Base-by-base conservation (phyloP, 768 basidiomycete species). In the Phanerochaete carnosa region DNA sequence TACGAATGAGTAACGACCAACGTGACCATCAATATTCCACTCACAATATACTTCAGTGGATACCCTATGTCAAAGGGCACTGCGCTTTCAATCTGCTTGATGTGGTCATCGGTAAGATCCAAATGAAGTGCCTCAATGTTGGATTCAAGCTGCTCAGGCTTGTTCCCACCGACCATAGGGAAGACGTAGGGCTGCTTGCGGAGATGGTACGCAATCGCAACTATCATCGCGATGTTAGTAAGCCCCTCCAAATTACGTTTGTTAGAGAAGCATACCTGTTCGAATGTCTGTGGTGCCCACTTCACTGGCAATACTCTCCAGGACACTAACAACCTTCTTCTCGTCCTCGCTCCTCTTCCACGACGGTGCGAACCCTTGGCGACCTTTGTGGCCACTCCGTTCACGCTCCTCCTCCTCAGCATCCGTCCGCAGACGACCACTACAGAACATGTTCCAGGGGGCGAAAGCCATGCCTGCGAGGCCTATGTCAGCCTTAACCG, bases 61-160 rank as follows among this genome's bases (percentile, higher is more conserved):
- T 83, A 84, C 1, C 83, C 84, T 13, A 62, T 56, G 47, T 82
- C 76, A 60, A 84, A 80, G 0, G 76, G 74, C 13, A 74, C 55
- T 7, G 72, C 67, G 13, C 70, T 67, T 47, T 84, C 82, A 11
- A 84, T 60, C 39, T 72, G 74, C 37, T 74, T 69, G 45, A 83
- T 76, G 23, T 83, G 80, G 30, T 77, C 76, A 0, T 71, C 60
- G 2, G 75, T 76, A 29, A 84, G 74, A 0, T 70, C 60, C 32
- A 84, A 76, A 12, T 76, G 71, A 2, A 84, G 66, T 1, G 82
- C 80, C 62, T 83, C 75, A n/a, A 83, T 58, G 62, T 83, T 84
- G 47, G 76, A 74, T 51, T 69, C 45, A 11, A 84, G 67, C 32
- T 84, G 78, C 63, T 80, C 79, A 26, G 81, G 68, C 62, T 81